Base-by-base conservation (phyloP, 176 grass and related monocot species). In the Typha latifolia region DNA sequence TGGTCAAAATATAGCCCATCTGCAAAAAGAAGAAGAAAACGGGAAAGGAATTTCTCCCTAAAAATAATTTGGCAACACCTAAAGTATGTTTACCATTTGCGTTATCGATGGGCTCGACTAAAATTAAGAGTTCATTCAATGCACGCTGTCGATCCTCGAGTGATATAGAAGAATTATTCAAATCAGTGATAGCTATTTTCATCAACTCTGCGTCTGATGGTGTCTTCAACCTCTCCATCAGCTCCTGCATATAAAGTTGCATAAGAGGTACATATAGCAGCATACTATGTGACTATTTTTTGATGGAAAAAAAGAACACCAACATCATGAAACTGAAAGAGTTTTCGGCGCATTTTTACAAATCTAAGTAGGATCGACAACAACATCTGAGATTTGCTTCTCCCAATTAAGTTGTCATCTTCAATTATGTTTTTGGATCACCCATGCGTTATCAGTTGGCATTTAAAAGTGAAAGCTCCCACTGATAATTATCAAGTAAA, bases 181-280 rank as follows among this genome's bases (percentile, higher is more conserved):
- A 76, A 68, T 92, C 82, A 71, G 63, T 57, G 66, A 97, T 97
- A 71, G 85, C 85, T 72, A 84, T 87, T 76, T 92, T 89, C 85
- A 92, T 97, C 75, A 97, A 76, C 53, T 92, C 85, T 47, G 88
- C 80, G 80, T 97, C 93, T 50, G 88, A 90, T 69, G 93, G 83
- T 82, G 84, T 80, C 72, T 91, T 92, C 74, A 92, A 79, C 51
- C 75, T 92, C 64, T 91, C 83, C 83, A 92, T 92, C 84, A 97
- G 66, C n/a, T 92, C 93, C 85, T 97, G 71, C 47, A 73, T 70
- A 32, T 65, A 62, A 51, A 56, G 12, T 27, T 1, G 43, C 5
- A 56, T 20, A 65, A 48, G 56, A 78, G 51, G 74, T 59, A 22
- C 18, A 59, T 21, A 22, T 22, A 59, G 53, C 16, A 22, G 5